Conservation (phyloP, 1,284 basidiomycete genomes). For the Austropuccinia psidii region DNA sequence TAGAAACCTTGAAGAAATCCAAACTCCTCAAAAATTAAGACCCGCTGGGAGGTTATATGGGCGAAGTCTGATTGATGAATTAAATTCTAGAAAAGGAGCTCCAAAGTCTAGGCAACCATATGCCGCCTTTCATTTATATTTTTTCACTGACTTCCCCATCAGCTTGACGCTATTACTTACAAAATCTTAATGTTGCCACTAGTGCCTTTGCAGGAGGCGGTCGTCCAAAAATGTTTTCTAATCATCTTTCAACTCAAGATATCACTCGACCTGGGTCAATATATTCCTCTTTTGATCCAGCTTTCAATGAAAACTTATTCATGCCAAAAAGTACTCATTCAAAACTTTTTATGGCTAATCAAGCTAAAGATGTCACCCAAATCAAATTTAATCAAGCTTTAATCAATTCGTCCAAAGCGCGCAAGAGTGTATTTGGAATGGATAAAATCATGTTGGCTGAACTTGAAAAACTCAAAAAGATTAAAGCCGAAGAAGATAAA, state of each 20-base stretch:
- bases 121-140: not conserved
- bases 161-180: too few relatives aligned
- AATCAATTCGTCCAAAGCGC: conserved; percentile 22
- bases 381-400: conserved; percentile 22
- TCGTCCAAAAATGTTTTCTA: conserved; percentile 6
- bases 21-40: not conserved
- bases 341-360: conserved; percentile 15
- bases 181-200: not conserved
- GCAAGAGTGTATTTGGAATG: conserved; percentile 33
- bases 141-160: too few relatives aligned
- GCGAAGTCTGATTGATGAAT: conserved; percentile 32
- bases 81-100: conserved; percentile 27
- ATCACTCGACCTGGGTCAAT: conserved; percentile 25
- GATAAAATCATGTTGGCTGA: conserved; percentile 31
- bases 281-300: conserved; percentile 10
- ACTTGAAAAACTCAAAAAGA: conserved; percentile 31
- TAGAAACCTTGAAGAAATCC: not conserved
- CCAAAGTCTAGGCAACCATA: conserved; percentile 29
- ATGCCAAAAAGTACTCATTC: conserved; percentile 15
- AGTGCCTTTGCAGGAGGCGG: conserved; percentile 23
- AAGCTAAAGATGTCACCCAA: conserved; percentile 10
- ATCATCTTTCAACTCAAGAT: conserved; percentile 27
- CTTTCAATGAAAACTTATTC: not conserved
- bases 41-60: conserved; percentile 32
- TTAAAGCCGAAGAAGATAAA: conserved; percentile 27